Conservation (phyloP, 306 rosid species). For the Albizia julibrissin region DNA sequence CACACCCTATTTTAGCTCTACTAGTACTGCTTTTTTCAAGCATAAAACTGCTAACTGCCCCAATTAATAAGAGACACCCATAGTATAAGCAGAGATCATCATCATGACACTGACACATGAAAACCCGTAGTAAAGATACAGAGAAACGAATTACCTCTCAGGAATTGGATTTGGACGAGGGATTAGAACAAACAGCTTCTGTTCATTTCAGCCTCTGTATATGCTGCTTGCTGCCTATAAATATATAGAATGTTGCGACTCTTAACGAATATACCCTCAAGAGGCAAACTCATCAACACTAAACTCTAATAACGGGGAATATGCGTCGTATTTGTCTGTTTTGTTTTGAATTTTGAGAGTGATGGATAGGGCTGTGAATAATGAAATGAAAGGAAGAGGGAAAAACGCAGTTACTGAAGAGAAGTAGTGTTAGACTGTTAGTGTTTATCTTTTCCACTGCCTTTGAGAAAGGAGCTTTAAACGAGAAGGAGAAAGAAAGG, state of each 20-base stretch:
- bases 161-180: background rate
- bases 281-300: background rate
- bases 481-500: slow-evolving; percentile 10
- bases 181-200: background rate
- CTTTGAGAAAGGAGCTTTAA: slow-evolving; percentile 47
- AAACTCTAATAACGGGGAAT: background rate
- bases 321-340: background rate
- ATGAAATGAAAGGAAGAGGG: background rate
- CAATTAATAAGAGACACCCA: background rate
- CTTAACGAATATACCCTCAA: background rate
- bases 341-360: background rate
- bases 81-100: background rate
- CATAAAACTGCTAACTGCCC: slow-evolving; percentile 1
- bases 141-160: background rate
- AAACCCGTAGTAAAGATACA: background rate
- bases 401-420: background rate
- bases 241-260: background rate
- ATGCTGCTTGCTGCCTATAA: background rate
- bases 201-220: background rate
- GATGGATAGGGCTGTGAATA: slow-evolving; percentile 16
- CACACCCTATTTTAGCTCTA: slow-evolving; percentile 1
- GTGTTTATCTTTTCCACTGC: slow-evolving; percentile 13
- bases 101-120: background rate
- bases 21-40: background rate
- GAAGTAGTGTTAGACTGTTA: background rate